These are phyloP conservation scores for Aspergillus leporis DNA, from an alignment of 495 filamentous ascomycete species.

Conservation along the genomic window DNA sequence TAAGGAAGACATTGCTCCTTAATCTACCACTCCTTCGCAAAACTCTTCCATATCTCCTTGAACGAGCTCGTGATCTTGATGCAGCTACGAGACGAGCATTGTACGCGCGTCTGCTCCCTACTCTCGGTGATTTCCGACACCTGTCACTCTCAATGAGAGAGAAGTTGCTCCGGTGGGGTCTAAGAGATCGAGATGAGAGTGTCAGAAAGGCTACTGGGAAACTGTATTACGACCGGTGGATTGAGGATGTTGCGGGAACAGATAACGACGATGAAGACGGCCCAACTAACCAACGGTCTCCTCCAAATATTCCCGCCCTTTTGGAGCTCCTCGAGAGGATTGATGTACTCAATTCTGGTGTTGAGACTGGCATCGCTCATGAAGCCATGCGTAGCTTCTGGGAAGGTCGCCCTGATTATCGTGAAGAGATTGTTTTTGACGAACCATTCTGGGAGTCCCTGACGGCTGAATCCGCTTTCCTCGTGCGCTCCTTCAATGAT, in stretches of 20 bases:
- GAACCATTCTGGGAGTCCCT: conserved; percentile 87
- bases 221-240: conserved; percentile 91
- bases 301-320: conserved; percentile 72
- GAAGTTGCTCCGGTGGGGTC: conserved; percentile 91
- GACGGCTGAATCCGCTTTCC: conserved; percentile 81
- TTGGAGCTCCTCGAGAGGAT: conserved; percentile 92
- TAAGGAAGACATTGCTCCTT: conserved; percentile 80
- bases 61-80: conserved; percentile 88
- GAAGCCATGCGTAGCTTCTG: conserved; percentile 96
- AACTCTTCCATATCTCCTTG: conserved; percentile 89
- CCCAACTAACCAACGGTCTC: conserved; percentile 47
- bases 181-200: conserved; percentile 92
- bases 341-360: conserved; percentile 85
- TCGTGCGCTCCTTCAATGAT: conserved; percentile 88
- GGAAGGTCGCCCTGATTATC: conserved; percentile 89
- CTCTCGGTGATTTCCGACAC: conserved; percentile 93
- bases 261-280: conserved; percentile 49
- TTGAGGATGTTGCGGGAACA: conserved; percentile 82
- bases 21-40: conserved; percentile 79
- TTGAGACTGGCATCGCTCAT: conserved; percentile 83
- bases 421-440: conserved; percentile 76
- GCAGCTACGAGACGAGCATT: conserved; percentile 77
- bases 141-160: conserved; percentile 93
- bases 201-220: conserved; percentile 89
- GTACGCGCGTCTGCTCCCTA: conserved; percentile 84